Conservation (phyloP, 1,284 basidiomycete genomes). For the Leucoagaricus sp. region DNA sequence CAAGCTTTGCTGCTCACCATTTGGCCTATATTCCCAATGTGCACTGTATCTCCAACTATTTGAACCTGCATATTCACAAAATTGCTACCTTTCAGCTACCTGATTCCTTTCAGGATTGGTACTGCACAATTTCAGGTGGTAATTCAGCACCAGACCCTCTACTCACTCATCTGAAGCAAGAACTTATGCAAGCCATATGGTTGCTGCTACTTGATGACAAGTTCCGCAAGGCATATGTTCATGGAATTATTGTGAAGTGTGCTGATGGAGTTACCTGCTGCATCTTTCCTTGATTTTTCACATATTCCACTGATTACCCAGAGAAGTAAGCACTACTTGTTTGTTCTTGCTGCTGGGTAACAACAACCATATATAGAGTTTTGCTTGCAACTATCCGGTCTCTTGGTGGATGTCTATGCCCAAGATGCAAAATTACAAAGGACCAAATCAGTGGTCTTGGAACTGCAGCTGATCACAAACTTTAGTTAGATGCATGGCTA, state of each 20-base stretch:
- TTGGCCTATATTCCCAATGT: background rate
- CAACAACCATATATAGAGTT: background rate
- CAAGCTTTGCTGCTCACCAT: background rate
- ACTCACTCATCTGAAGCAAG: background rate
- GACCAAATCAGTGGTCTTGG: conserved; percentile 13
- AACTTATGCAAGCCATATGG: background rate
- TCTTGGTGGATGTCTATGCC: background rate
- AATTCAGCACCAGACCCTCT: too few species aligned
- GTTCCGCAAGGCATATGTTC: background rate
- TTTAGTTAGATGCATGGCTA: background rate
- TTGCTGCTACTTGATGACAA: background rate
- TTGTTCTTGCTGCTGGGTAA: background rate
- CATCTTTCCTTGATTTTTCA: conserved; percentile 20
- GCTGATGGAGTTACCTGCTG: background rate
- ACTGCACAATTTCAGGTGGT: too few species aligned
- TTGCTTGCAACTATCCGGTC: background rate
- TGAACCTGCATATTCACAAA: background rate
- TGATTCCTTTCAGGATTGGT: background rate
- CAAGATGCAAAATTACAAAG: conserved; percentile 4
- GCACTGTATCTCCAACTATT: too few species aligned
- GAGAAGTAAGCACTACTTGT: conserved; percentile 26
- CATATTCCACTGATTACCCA: conserved; percentile 29
- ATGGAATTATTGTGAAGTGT: background rate
- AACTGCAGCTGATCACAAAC: background rate
- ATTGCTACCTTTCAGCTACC: background rate